A percentile compares a stretch with the other conserved stretches of the same genome.
These are phyloP conservation scores for Jasminum sambac DNA, from an alignment of 257 asterid species.

Conservation along the genomic window DNA sequence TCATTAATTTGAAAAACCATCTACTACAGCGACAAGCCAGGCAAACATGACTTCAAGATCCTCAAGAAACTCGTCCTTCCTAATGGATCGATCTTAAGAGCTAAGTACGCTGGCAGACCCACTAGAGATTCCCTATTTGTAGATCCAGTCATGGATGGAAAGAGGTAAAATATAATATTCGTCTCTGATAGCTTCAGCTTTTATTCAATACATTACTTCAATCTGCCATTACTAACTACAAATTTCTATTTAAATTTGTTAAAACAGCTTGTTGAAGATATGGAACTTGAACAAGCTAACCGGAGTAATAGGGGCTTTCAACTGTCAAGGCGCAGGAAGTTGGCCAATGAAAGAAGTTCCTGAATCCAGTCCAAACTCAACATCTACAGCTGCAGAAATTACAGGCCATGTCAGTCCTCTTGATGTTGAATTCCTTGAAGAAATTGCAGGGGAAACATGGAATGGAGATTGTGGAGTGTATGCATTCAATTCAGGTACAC, in stretches of 20 bases:
- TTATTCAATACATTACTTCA: not conserved
- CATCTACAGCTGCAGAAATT: slow-evolving; percentile 11
- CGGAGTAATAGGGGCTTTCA: slow-evolving; percentile 63
- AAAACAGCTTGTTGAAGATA: slow-evolving; percentile 60
- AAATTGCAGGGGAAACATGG: slow-evolving; percentile 52
- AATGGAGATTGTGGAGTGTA: slow-evolving; percentile 47
- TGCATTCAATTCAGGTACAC: slow-evolving; percentile 46
- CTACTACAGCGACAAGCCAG: slow-evolving; percentile 50
- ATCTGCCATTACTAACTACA: slow-evolving; percentile 11
- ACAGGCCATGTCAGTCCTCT: slow-evolving; percentile 43
- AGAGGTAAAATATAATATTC: slow-evolving; percentile 36
- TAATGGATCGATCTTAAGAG: slow-evolving; percentile 68
- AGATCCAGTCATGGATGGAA: slow-evolving; percentile 63
- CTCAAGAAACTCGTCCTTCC: slow-evolving; percentile 59
- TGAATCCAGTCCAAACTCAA: slow-evolving; percentile 8
- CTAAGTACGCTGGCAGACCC: slow-evolving; percentile 60
- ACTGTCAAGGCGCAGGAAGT: slow-evolving; percentile 74
- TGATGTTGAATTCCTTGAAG: slow-evolving; percentile 52
- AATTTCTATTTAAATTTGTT: not conserved
- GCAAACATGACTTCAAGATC: slow-evolving; percentile 55
- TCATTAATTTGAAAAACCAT: not conserved
- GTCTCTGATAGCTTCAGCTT: not conserved
- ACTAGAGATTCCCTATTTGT: slow-evolving; percentile 58
- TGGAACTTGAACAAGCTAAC: slow-evolving; percentile 70
- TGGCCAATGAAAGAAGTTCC: slow-evolving; percentile 52